These are phyloP conservation scores for Cyanodermella asteris DNA, from an alignment of 2,329 filamentous ascomycete species.

Conservation along the genomic window DNA sequence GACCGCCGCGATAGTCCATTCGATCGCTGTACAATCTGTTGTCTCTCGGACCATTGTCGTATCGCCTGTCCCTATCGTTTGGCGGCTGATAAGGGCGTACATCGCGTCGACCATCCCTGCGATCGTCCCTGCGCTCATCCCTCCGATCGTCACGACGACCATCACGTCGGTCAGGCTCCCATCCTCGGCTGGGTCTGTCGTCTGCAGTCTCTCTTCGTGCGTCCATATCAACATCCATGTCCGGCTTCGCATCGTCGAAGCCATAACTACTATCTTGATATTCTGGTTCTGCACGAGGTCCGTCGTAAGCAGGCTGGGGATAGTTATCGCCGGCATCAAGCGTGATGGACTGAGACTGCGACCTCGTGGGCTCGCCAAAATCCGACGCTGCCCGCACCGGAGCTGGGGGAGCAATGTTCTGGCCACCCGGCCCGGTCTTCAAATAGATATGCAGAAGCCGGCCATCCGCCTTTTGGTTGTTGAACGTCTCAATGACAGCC, in stretches of 20 bases:
- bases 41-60: slow-evolving; percentile 4
- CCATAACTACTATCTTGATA: slow-evolving; percentile 19
- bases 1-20: too few relatives aligned
- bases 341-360: too few relatives aligned
- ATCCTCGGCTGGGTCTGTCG: not conserved
- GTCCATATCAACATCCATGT: slow-evolving; percentile 8
- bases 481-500: slow-evolving; percentile 37
- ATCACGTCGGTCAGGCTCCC: slow-evolving; percentile 1
- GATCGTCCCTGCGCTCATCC: slow-evolving; percentile 3
- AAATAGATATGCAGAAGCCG: slow-evolving; percentile 35
- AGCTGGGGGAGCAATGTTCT: too few relatives aligned
- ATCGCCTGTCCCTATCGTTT: slow-evolving; percentile 4
- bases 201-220: not conserved
- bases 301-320: slow-evolving; percentile 13
- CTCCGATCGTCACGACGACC: slow-evolving; percentile 2
- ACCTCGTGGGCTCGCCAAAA: too few relatives aligned
- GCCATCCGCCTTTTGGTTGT: slow-evolving; percentile 43
- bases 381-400: too few relatives aligned
- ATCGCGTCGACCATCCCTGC: slow-evolving; percentile 3
- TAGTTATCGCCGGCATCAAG: too few relatives aligned
- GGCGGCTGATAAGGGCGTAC: too few relatives aligned
- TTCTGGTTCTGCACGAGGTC: slow-evolving; percentile 13
- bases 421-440: slow-evolving; percentile 21
- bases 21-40: slow-evolving; percentile 7
- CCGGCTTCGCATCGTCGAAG: slow-evolving; percentile 11